phyloP scores from a whole-genome alignment of 805 yeast genomes.

The Barnettozyma salicaria region DNA sequence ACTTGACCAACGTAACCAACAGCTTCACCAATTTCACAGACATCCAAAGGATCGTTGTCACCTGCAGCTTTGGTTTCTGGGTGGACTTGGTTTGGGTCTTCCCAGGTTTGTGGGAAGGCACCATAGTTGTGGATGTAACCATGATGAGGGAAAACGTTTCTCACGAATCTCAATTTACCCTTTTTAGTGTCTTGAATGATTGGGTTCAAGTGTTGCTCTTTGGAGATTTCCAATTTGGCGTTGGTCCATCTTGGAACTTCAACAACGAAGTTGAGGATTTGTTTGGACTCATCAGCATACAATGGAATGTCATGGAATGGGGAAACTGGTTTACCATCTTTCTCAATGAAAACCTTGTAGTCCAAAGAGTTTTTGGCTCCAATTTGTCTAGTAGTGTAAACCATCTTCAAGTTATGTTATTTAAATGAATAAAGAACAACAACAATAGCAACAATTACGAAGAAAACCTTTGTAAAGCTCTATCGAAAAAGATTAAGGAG shows the following conservation, averaged over 20 bases:
- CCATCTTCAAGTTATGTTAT: too few relatives aligned
- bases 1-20: conserved; percentile 67
- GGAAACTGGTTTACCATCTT: conserved; percentile 90
- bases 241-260: conserved; percentile 99
- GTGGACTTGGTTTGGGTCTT: conserved; percentile 47
- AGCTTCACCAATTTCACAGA: conserved; percentile 71
- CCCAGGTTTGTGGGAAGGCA: conserved; percentile 79
- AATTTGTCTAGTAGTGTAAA: conserved; percentile 83
- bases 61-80: conserved; percentile 67
- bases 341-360: conserved; percentile 83
- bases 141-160: conserved; percentile 98
- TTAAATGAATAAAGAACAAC: too few relatives aligned
- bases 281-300: conserved; percentile 89
- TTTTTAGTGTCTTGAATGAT: conserved; percentile 96
- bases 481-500: too few relatives aligned
- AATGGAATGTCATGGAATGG: conserved; percentile 92
- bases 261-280: conserved; percentile 83
- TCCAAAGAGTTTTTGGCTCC: conserved; percentile 96
- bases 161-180: conserved; percentile 91
- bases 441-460: too few relatives aligned
- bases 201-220: conserved; percentile 81
- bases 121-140: conserved; percentile 99
- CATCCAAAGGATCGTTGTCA: conserved; percentile 84
- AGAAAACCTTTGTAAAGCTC: too few relatives aligned
- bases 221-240: conserved; percentile 92